A percentile compares a stretch with the other conserved stretches of the same genome.
phyloP scores from a whole-genome alignment of 345 rosid genomes.

The Brassica juncea region DNA sequence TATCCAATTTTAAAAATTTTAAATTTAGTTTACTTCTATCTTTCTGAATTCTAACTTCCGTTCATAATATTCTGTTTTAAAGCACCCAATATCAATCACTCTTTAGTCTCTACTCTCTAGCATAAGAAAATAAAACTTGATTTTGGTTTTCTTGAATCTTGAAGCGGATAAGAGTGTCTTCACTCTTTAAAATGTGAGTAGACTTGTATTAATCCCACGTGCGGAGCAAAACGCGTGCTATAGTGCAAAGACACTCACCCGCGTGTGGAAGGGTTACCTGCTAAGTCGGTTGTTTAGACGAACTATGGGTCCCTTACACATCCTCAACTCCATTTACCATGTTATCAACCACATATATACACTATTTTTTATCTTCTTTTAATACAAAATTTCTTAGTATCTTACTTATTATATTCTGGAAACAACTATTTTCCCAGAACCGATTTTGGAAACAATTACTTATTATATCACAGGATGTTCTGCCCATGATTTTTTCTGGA shows the following conservation, averaged over 20 bases:
- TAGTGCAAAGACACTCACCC: background rate
- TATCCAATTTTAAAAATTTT: background rate
- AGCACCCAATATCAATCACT: background rate
- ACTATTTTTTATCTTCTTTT: background rate
- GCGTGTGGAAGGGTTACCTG: constrained; percentile 33
- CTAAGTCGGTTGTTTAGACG: constrained; percentile 35
- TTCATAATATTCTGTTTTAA: background rate
- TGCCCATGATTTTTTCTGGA: constrained; percentile 6
- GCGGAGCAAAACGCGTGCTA: background rate
- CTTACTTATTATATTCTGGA: background rate
- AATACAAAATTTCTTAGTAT: background rate
- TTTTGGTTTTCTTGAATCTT: background rate
- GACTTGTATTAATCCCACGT: background rate
- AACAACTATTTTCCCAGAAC: background rate
- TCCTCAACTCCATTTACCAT: constrained; percentile 35
- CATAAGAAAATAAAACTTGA: background rate
- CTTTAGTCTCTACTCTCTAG: background rate
- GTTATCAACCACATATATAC: constrained; percentile 22
- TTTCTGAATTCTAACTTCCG: background rate
- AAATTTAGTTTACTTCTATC: background rate
- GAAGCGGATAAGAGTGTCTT: background rate
- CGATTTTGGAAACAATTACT: background rate
- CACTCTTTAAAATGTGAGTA: background rate
- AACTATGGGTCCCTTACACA: constrained; percentile 30
- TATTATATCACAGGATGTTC: background rate